Conservation (phyloP, 2,329 filamentous ascomycete genomes). For the Tetracladium maxilliforme region DNA sequence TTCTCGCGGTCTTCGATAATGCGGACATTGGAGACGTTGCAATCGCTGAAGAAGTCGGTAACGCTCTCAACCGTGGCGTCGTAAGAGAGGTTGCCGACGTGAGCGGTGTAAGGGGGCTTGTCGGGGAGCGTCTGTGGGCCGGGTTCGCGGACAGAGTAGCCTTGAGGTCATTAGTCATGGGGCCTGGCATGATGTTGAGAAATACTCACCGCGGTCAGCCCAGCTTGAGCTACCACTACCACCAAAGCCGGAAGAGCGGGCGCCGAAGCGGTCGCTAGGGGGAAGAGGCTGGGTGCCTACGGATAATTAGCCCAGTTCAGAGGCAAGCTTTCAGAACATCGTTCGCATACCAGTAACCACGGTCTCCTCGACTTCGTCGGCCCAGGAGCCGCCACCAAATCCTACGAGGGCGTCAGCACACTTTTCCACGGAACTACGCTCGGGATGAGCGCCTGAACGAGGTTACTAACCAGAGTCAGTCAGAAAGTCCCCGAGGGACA, state of each 20-base stretch:
- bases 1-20: conserved; percentile 95
- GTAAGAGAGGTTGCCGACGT: conserved; percentile 93
- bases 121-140: conserved; percentile 80
- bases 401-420: conserved; percentile 7
- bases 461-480: conserved; percentile 65
- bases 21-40: conserved; percentile 78
- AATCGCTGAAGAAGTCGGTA: conserved; percentile 71
- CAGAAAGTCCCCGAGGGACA: conserved; percentile 95
- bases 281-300: too few relatives aligned
- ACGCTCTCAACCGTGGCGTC: conserved; percentile 78
- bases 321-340: too few relatives aligned
- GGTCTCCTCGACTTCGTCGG: conserved; percentile 96
- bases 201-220: too few relatives aligned
- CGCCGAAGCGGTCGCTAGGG: too few relatives aligned
- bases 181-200: too few relatives aligned
- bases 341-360: too few relatives aligned
- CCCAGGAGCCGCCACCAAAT: conserved; percentile 59
- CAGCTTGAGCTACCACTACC: too few relatives aligned
- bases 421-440: not conserved
- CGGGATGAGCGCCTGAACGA: too few relatives aligned
- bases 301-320: too few relatives aligned
- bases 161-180: too few relatives aligned
- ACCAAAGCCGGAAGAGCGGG: too few relatives aligned
- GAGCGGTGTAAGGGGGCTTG: conserved; percentile 88
- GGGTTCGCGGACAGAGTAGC: conserved; percentile 54